Evolutionary conservation across 2,329 filamentous ascomycete genomes (phyloP).

Genomic region (Coleophoma eucalyptorum): DNA sequence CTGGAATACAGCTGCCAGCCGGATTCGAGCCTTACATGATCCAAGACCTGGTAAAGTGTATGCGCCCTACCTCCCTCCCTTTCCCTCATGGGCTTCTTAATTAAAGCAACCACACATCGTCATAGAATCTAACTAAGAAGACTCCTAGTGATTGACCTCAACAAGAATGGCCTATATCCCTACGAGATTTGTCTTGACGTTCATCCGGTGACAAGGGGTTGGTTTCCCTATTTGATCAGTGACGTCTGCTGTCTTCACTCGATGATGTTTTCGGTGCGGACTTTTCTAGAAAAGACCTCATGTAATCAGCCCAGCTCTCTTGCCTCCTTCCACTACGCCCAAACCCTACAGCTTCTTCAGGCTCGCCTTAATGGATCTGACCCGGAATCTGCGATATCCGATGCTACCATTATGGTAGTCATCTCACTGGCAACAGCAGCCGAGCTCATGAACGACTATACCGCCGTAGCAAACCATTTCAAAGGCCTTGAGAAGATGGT

Average conservation of each 20-base stretch:
- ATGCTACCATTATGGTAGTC: constrained; percentile 27
- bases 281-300: not conserved
- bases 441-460: constrained; percentile 20
- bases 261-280: not conserved
- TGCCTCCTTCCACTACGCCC: not conserved
- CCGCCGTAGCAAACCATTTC: constrained; percentile 26
- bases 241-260: constrained; percentile 2
- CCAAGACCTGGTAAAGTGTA: not conserved
- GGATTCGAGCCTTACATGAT: not conserved
- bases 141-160: not conserved
- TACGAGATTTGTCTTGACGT: constrained; percentile 4
- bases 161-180: not conserved
- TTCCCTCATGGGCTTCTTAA: not conserved
- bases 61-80: not conserved
- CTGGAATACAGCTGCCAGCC: not conserved
- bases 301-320: not conserved
- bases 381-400: constrained; percentile 25
- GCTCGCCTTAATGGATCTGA: constrained; percentile 11
- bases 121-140: not conserved
- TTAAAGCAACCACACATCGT: not conserved
- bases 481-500: constrained; percentile 33
- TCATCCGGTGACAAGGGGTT: not conserved
- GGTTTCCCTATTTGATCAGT: constrained; percentile 4
- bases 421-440: constrained; percentile 27
- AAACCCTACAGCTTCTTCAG: constrained; percentile 3